phyloP scores from a whole-genome alignment of 2,329 filamentous ascomycete species.

The Sporothrix mexicana region DNA sequence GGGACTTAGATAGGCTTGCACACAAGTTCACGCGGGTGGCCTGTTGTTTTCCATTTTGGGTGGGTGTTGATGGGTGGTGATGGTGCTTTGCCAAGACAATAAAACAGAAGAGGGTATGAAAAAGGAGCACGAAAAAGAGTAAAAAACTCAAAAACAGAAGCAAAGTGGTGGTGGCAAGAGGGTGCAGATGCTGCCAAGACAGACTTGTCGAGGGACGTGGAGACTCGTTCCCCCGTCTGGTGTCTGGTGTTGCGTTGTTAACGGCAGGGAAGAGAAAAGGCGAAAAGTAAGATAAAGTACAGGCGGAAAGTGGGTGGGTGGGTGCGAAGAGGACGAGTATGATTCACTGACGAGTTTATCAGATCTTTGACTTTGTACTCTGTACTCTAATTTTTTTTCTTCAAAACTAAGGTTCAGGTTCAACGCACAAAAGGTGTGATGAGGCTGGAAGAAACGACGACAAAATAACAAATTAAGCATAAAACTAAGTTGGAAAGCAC shows the following conservation, averaged over 20 bases:
- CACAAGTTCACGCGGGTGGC: not conserved
- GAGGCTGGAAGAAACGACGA: not conserved
- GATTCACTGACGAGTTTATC: not conserved
- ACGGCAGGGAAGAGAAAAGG: not conserved
- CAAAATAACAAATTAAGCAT: not conserved
- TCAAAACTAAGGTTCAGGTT: not conserved
- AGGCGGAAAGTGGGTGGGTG: not conserved
- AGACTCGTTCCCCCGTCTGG: not conserved
- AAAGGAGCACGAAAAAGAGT: not conserved
- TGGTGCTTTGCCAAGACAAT: constrained; percentile 22
- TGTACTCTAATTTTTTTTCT: not conserved
- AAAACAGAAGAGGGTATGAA: not conserved
- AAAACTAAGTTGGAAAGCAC: not conserved
- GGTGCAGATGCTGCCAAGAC: not conserved
- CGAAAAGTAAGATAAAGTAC: too few species aligned
- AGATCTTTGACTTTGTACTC: not conserved
- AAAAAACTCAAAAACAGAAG: not conserved
- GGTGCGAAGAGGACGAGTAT: not conserved
- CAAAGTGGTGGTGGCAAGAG: not conserved
- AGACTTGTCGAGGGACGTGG: not conserved
- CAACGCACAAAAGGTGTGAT: not conserved
- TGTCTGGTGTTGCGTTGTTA: constrained; percentile 2
- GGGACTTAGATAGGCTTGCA: not conserved
- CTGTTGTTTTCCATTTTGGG: constrained; percentile 16
- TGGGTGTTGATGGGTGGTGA: not conserved